Evolutionary conservation across 192 early-diverging fungal genomes (phyloP), one percentile per base, ranked within the genome.

Genomic region (Mortierella antarctica): DNA sequence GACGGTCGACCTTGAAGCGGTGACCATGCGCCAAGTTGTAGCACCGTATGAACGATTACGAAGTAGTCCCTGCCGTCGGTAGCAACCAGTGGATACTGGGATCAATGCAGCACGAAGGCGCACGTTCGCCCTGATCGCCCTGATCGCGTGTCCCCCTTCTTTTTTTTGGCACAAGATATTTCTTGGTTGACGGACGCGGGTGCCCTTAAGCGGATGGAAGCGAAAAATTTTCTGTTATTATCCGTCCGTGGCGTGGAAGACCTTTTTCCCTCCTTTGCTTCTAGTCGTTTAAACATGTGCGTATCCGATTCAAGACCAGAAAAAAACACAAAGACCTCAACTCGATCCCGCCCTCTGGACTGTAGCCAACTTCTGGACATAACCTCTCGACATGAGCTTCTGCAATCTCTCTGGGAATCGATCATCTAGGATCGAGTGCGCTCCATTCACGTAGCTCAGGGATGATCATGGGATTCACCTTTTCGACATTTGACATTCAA

Each of bases 221-320:
- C 58, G 9, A 73, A 73, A 73, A 73, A 65, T 54, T 65, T 73
- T 73, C 44, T 8, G 23, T 39, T 41, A 73, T 73, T 73, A 73
- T 73, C 65, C 58, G 48, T 31, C 58, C 42, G 55, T 20, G 31
- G 54, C 46, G 31, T 15, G 40, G 48, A 44, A 48, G 41, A 44
- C 13, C 21, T 65, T 73, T 73, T 73, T 73, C 65, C 71, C 62
- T 73, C 71, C 71, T 73, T 73, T 73, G 71, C 71, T 73, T 73
- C 71, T 73, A 62, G 64, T 62, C 62, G 64, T 65, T 73, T 73
- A 73, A 73, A 73, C 62, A 73, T 73, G 71, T 73, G 71, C 71
- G 71, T 73, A 73, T 46, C 39, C 51, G 62, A 57, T 58, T 65
- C 55, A 58, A 20, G 13, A 17, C 59, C 21, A 8, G 14, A 15